phyloP scores from a whole-genome alignment of 2,329 filamentous ascomycete species.

The Clonostachys rosea region DNA sequence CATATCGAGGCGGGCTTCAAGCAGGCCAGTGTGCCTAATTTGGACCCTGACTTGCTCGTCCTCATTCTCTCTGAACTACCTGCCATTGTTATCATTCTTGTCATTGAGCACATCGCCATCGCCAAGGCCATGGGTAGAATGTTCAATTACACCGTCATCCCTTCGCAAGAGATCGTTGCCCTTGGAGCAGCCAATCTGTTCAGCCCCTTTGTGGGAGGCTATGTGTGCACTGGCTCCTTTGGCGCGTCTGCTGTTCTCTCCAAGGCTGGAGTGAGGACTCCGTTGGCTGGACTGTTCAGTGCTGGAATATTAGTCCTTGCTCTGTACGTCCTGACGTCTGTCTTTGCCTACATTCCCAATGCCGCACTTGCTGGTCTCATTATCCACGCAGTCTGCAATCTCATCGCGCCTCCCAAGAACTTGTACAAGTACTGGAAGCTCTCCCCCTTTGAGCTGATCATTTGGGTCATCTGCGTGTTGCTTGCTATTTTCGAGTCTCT shows the following conservation, averaged over 20 bases:
- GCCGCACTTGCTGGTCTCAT: constrained; percentile 70
- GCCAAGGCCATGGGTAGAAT: constrained; percentile 77
- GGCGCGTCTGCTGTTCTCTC: constrained; percentile 76
- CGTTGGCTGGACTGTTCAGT: constrained; percentile 74
- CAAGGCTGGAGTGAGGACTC: constrained; percentile 77
- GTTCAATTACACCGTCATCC: constrained; percentile 75
- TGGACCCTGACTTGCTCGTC: constrained; percentile 50
- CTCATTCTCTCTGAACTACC: constrained; percentile 60
- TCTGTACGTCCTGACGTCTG: constrained; percentile 70
- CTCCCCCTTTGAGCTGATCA: constrained; percentile 67
- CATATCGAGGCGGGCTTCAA: constrained; percentile 65
- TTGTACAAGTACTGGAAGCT: constrained; percentile 77
- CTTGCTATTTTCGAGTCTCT: constrained; percentile 44
- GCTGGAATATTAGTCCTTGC: constrained; percentile 71
- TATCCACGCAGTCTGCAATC: constrained; percentile 76
- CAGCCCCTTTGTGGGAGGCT: constrained; percentile 66
- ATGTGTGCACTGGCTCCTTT: constrained; percentile 41
- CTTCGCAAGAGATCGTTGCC: constrained; percentile 75
- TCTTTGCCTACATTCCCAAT: constrained; percentile 79
- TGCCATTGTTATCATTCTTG: constrained; percentile 68
- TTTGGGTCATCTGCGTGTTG: constrained; percentile 71
- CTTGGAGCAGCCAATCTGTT: constrained; percentile 73
- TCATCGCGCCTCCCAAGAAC: constrained; percentile 68
- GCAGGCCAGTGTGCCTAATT: constrained; percentile 52
- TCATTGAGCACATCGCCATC: constrained; percentile 82